These are phyloP conservation scores for Chloropicon primus DNA, from an alignment of 139 green algal genomes.

Conservation along the genomic window DNA sequence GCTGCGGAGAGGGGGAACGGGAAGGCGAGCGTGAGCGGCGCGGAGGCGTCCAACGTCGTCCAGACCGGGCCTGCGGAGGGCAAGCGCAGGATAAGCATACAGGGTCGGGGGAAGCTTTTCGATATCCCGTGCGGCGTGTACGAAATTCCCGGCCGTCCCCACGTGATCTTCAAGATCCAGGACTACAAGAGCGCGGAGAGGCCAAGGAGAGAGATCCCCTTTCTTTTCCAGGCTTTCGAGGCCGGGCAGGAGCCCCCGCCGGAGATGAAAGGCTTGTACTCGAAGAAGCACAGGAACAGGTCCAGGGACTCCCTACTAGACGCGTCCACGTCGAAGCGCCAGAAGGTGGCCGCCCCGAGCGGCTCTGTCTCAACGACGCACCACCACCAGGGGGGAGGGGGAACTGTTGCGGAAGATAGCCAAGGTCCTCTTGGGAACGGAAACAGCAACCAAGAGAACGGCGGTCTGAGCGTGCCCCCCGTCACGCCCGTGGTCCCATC, in stretches of 20 bases:
- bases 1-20: not conserved
- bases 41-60: no score
- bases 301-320: not conserved
- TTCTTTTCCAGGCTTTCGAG: not conserved
- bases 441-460: no score
- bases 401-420: not conserved
- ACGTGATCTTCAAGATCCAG: not conserved
- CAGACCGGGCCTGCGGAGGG: no score
- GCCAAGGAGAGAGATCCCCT: not conserved
- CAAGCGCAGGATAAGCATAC: not conserved
- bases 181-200: not conserved
- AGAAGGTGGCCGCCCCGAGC: not conserved
- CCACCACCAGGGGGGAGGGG: not conserved
- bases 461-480: not conserved
- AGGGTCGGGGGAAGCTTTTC: not conserved
- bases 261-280: not conserved
- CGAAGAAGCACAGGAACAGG: not conserved
- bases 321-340: not conserved
- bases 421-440: no score
- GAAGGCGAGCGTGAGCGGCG: not conserved
- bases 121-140: not conserved
- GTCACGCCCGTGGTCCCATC: not conserved
- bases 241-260: not conserved
- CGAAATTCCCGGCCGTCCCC: not conserved
- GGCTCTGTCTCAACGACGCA: not conserved